Conservation (phyloP, 768 basidiomycete genomes). For the Lentinula edodes region DNA sequence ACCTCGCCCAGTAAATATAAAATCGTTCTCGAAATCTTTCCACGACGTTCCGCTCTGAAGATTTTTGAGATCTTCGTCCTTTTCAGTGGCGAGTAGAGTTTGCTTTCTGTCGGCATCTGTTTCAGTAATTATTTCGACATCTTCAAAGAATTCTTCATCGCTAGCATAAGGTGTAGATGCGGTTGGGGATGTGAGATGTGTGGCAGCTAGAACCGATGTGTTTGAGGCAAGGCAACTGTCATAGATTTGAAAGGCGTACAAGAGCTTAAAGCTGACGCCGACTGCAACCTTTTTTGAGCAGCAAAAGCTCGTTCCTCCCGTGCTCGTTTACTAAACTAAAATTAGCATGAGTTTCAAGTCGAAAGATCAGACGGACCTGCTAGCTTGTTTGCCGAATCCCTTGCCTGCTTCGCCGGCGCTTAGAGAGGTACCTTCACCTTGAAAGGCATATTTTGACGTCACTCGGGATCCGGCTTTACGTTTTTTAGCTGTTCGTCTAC, state of each 20-base stretch:
- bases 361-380: conserved; percentile 37
- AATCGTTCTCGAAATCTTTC: conserved; percentile 45
- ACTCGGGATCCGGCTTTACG: conserved; percentile 72
- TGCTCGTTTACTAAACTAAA: conserved; percentile 60
- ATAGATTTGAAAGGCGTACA: not conserved
- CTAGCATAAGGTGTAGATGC: conserved; percentile 15
- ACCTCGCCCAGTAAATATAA: conserved; percentile 31
- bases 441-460: conserved; percentile 54
- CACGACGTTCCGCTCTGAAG: conserved; percentile 23
- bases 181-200: not conserved
- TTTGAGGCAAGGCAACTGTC: not conserved
- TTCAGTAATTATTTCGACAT: conserved; percentile 32
- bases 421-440: conserved; percentile 49
- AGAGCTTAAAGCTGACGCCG: conserved; percentile 32
- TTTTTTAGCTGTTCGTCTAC: conserved; percentile 57
- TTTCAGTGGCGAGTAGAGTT: conserved; percentile 41
- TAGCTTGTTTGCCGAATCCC: conserved; percentile 69
- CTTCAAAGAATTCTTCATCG: conserved; percentile 21
- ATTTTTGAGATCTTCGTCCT: conserved; percentile 35
- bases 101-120: conserved; percentile 45
- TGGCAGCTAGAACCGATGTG: not conserved
- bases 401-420: conserved; percentile 33
- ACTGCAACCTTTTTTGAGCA: conserved; percentile 55
- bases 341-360: not conserved
- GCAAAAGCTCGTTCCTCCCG: conserved; percentile 75